Conservation (phyloP, 75 land plant genomes). For the Gnetum montanum region DNA sequence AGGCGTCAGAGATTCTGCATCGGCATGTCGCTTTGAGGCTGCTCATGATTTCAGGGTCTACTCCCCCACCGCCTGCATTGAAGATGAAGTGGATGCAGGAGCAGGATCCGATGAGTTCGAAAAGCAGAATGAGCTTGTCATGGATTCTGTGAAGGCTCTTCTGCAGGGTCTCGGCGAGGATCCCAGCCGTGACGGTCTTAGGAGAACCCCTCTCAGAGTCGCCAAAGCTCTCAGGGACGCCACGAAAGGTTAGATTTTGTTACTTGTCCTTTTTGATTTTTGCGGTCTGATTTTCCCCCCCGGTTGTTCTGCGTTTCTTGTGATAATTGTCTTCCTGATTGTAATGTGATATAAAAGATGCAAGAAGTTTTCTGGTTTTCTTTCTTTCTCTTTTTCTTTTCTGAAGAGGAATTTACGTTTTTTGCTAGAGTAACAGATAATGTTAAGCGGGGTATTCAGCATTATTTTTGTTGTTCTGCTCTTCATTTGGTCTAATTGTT, state of each 20-base stretch:
- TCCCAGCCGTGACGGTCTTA: slow-evolving; percentile 61
- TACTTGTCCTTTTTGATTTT: not conserved
- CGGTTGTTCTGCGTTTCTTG: not conserved
- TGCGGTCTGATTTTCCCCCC: not conserved
- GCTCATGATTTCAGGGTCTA: not conserved
- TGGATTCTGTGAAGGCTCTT: slow-evolving; percentile 66
- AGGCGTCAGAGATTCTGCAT: too few relatives aligned
- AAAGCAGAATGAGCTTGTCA: slow-evolving; percentile 13
- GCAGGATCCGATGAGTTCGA: not conserved
- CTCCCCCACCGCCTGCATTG: not conserved
- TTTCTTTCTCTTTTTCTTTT: too few relatives aligned
- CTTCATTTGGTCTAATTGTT: too few relatives aligned
- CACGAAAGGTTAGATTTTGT: slow-evolving; percentile 43
- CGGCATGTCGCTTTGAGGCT: too few relatives aligned
- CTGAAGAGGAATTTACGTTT: too few relatives aligned
- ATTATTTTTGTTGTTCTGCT: too few relatives aligned
- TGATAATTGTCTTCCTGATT: too few relatives aligned
- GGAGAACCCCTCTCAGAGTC: slow-evolving; percentile 80
- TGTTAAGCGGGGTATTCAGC: too few relatives aligned
- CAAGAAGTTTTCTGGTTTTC: too few relatives aligned
- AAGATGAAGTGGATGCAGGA: not conserved
- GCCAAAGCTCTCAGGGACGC: slow-evolving; percentile 74
- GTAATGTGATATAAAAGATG: too few relatives aligned
- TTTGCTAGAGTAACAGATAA: too few relatives aligned
- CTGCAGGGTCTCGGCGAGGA: slow-evolving; percentile 82